Conservation (phyloP, 78 protist species). For the Dictyostelium citrinum region DNA sequence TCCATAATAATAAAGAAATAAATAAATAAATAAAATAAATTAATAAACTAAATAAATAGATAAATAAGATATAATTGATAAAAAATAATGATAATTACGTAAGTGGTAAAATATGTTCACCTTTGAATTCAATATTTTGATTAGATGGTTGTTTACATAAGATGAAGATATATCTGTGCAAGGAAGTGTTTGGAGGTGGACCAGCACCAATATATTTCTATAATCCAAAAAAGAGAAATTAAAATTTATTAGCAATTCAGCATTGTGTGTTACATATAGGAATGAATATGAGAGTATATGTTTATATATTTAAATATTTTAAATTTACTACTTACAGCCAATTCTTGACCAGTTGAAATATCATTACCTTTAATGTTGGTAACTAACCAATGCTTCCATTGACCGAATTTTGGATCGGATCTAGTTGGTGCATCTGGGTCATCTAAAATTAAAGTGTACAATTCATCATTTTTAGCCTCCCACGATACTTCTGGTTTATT, state of each 20-base stretch:
- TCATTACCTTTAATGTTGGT: conserved; percentile 52
- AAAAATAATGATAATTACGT: background rate
- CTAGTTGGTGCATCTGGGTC: conserved; percentile 76
- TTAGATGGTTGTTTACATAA: conserved; percentile 39
- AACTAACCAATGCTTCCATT: conserved; percentile 55
- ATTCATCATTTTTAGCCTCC: conserved; percentile 15
- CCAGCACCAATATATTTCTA: conserved; percentile 41
- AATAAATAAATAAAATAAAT: background rate
- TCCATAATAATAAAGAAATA: no score
- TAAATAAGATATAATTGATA: background rate
- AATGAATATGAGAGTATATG: no score
- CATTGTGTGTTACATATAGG: no score
- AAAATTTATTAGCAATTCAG: no score
- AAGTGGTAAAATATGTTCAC: conserved; percentile 15
- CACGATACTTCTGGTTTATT: conserved; percentile 25
- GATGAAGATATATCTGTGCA: conserved; percentile 36
- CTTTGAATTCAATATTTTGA: background rate
- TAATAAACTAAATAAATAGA: background rate
- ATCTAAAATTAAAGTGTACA: conserved; percentile 8
- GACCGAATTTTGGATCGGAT: conserved; percentile 22
- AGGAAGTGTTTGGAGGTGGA: conserved; percentile 61
- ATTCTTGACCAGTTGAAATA: background rate
- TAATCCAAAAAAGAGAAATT: no score
- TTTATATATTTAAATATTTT: no score
- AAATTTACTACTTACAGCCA: background rate